Conservation (phyloP, 2,329 filamentous ascomycete species). For the Fusarium sp. region DNA sequence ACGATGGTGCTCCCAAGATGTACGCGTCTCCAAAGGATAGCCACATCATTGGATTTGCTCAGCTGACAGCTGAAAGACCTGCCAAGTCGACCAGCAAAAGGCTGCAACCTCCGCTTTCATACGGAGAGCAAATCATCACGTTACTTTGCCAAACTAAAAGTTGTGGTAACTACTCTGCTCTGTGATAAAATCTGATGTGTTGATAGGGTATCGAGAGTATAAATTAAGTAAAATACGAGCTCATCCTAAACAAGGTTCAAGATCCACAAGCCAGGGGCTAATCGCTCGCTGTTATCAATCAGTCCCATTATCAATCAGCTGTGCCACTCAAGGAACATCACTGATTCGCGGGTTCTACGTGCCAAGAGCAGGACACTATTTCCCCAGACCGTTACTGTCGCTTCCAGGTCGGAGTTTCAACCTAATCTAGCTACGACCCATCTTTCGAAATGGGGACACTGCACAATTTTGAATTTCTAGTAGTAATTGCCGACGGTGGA, state of each 20-base stretch:
- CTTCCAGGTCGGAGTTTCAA: neutral
- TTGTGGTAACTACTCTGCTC: no score
- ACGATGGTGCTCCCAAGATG: neutral
- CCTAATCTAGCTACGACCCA: neutral
- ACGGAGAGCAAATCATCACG: neutral
- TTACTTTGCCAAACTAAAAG: no score
- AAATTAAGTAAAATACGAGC: no score
- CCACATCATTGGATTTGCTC: no score
- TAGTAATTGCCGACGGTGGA: neutral
- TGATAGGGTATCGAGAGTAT: no score
- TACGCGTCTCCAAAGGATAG: neutral
- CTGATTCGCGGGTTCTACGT: neutral
- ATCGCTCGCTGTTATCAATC: neutral
- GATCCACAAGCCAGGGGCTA: neutral
- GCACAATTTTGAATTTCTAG: neutral
- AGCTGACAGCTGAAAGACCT: neutral
- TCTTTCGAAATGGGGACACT: neutral
- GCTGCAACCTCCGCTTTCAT: neutral
- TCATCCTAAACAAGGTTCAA: neutral
- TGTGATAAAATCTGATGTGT: no score
- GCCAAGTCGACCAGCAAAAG: neutral
- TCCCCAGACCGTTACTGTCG: neutral
- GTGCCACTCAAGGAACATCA: neutral
- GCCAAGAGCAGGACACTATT: neutral
- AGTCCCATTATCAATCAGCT: slow-evolving; percentile 1